Percentiles rank a stretch among this genome's conserved stretches.
phyloP scores from a whole-genome alignment of 345 rosid genomes.

The Dipteronia dyeriana region DNA sequence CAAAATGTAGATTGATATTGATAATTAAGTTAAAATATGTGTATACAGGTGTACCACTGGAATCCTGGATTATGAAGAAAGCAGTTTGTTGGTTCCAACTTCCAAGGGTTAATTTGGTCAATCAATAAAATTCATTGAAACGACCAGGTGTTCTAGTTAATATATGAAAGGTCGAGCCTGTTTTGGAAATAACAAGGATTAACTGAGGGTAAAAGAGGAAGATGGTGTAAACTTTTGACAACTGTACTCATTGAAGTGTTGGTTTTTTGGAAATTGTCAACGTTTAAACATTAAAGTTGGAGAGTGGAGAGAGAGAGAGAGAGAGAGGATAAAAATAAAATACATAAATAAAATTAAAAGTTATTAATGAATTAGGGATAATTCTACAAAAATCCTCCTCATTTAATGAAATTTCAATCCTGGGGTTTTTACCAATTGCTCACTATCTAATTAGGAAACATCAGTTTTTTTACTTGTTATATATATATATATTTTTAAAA shows the following conservation, averaged over 20 bases:
- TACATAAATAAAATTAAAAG: too few relatives aligned
- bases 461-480: too few relatives aligned
- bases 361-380: too few relatives aligned
- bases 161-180: background rate
- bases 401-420: too few relatives aligned
- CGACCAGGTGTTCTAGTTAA: background rate
- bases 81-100: background rate
- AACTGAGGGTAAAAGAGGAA: background rate
- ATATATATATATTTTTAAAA: too few relatives aligned
- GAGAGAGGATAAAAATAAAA: too few relatives aligned
- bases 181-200: background rate
- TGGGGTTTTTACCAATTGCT: too few relatives aligned
- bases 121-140: background rate
- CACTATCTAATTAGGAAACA: too few relatives aligned
- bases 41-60: background rate
- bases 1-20: background rate
- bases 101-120: background rate
- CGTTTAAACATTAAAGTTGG: background rate
- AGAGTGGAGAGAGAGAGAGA: background rate
- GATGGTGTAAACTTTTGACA: background rate
- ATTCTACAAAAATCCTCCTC: too few relatives aligned
- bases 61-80: background rate
- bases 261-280: background rate
- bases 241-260: background rate
- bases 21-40: too few relatives aligned